phyloP scores from a whole-genome alignment of 2,329 filamentous ascomycete species.

The Fusarium oligoseptatum region DNA sequence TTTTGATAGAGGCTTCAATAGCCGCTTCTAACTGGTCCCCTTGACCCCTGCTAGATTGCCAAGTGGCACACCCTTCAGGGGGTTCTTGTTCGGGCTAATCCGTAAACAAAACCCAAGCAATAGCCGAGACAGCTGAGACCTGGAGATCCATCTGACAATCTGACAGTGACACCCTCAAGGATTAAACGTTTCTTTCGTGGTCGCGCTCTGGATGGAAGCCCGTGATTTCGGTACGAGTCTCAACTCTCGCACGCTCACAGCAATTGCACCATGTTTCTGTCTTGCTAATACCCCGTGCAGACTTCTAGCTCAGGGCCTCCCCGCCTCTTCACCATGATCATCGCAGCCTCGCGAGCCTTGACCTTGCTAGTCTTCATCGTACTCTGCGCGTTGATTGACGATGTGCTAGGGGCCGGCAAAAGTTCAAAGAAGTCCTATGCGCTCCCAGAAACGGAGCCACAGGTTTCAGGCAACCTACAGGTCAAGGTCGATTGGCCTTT shows the following conservation, averaged over 20 bases:
- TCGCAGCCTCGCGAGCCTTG: not conserved
- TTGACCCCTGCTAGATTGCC: not conserved
- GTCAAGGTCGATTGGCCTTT: not conserved
- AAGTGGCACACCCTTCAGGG: not conserved
- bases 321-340: not conserved
- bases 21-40: not conserved
- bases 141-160: not conserved
- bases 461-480: not conserved
- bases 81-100: not conserved
- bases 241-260: not conserved
- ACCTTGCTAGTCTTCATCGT: not conserved
- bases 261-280: not conserved
- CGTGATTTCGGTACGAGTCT: not conserved
- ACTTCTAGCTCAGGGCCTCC: not conserved
- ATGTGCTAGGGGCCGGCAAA: not conserved
- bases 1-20: not conserved
- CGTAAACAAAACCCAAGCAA: not conserved
- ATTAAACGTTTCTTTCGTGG: not conserved
- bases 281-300: not conserved
- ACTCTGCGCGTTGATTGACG: not conserved
- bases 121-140: not conserved
- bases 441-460: not conserved
- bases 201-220: not conserved
- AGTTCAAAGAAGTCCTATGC: not conserved
- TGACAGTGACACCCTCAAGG: not conserved